These are phyloP conservation scores for Closterium sp. DNA, from an alignment of 139 green algal species.

Conservation along the genomic window DNA sequence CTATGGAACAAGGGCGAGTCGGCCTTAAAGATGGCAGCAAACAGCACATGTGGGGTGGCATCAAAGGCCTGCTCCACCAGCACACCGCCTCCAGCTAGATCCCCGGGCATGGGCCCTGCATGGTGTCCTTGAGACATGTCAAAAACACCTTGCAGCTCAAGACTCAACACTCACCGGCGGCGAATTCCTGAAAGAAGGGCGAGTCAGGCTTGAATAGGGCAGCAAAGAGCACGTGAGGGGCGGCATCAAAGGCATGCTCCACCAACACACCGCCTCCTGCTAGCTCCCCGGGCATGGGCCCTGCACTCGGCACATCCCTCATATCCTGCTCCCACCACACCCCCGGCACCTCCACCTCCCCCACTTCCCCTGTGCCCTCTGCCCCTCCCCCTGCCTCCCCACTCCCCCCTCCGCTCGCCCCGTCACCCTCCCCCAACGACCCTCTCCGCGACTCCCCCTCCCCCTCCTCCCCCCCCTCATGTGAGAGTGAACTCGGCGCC, in stretches of 20 bases:
- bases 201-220: conserved; percentile 21
- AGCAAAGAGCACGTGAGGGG: not conserved
- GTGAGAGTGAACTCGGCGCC: too few relatives aligned
- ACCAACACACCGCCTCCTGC: conserved; percentile 28
- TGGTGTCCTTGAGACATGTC: too few relatives aligned
- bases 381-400: not conserved
- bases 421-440: not conserved
- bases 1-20: too few relatives aligned
- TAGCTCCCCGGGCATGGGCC: conserved; percentile 29
- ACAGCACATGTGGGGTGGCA: too few relatives aligned
- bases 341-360: not conserved
- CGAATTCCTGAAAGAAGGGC: conserved; percentile 12
- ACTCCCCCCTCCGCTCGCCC: not conserved
- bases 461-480: not conserved
- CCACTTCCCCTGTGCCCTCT: not conserved
- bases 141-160: too few relatives aligned
- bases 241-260: conserved; percentile 11
- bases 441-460: not conserved
- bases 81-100: not conserved
- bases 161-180: not conserved
- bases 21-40: too few relatives aligned
- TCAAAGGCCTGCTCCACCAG: too few relatives aligned
- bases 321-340: conserved; percentile 37
- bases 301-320: not conserved
- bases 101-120: too few relatives aligned